Evolutionary conservation across 2,329 filamentous ascomycete species (phyloP).

Genomic region (Neurospora crassa): DNA sequence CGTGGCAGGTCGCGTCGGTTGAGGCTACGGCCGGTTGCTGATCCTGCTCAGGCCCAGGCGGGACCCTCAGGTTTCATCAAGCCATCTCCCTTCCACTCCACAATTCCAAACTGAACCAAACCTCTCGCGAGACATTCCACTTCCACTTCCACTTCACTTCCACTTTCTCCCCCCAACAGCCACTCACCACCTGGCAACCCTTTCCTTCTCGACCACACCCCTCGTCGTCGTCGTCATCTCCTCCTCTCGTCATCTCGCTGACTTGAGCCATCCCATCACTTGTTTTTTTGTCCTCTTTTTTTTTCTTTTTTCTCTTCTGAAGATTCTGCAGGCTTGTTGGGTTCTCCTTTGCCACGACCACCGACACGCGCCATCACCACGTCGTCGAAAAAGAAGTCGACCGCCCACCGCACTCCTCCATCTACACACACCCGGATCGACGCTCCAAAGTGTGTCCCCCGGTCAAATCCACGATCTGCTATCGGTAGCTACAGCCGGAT

Average conservation of each 20-base stretch:
- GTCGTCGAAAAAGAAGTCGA: neutral
- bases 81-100: constrained; percentile 16
- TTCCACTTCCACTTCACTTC: constrained; percentile 6
- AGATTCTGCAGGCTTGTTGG: neutral
- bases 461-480: neutral
- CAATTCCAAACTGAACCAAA: constrained; percentile 13
- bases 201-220: neutral
- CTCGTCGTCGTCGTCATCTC: neutral
- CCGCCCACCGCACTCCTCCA: neutral
- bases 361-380: neutral
- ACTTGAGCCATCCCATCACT: neutral
- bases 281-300: neutral
- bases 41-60: constrained; percentile 8
- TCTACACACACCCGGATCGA: neutral
- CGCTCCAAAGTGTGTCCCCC: neutral
- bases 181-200: constrained; percentile 1
- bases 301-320: neutral
- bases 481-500: constrained; percentile 1
- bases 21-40: constrained; percentile 13
- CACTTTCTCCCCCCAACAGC: constrained; percentile 4
- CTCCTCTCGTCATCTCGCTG: neutral
- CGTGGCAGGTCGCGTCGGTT: constrained; percentile 7
- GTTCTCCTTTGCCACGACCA: neutral
- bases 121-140: constrained; percentile 18
- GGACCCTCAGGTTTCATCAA: constrained; percentile 18